phyloP scores from a whole-genome alignment of 1,284 basidiomycete genomes.

The Lentinula novae-zelandiae region DNA sequence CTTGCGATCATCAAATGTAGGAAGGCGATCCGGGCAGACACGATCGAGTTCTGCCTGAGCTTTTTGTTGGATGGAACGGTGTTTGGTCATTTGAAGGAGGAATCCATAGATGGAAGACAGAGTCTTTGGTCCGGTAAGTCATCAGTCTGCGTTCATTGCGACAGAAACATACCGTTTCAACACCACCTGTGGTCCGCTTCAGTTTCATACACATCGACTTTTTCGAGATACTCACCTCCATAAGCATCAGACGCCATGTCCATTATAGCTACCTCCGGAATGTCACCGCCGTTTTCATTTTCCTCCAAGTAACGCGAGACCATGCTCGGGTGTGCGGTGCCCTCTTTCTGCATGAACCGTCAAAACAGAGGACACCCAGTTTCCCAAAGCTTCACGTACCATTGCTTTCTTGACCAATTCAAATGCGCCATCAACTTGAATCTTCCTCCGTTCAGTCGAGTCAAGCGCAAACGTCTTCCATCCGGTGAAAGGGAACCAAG shows the following conservation, averaged over 20 bases:
- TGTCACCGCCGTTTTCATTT: not conserved
- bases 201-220: not conserved
- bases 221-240: not conserved
- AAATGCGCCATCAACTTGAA: not conserved
- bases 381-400: not conserved
- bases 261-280: conserved; percentile 2
- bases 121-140: conserved; percentile 18
- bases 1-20: conserved; percentile 44
- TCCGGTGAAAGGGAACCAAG: conserved; percentile 7
- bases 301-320: not conserved
- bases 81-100: conserved; percentile 38
- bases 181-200: not conserved
- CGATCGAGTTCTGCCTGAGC: conserved; percentile 53
- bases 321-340: conserved; percentile 2
- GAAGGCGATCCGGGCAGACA: conserved; percentile 44
- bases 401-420: not conserved
- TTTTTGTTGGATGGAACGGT: conserved; percentile 35
- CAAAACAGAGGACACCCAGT: not conserved
- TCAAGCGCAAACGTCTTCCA: conserved; percentile 6
- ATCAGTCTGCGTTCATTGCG: not conserved
- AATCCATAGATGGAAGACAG: conserved; percentile 35
- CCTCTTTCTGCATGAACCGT: not conserved
- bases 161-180: not conserved
- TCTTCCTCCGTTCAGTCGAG: not conserved
- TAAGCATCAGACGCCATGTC: conserved; percentile 3